Conservation (phyloP, 2,329 filamentous ascomycete species). For the Orbilia ellipsospora region DNA sequence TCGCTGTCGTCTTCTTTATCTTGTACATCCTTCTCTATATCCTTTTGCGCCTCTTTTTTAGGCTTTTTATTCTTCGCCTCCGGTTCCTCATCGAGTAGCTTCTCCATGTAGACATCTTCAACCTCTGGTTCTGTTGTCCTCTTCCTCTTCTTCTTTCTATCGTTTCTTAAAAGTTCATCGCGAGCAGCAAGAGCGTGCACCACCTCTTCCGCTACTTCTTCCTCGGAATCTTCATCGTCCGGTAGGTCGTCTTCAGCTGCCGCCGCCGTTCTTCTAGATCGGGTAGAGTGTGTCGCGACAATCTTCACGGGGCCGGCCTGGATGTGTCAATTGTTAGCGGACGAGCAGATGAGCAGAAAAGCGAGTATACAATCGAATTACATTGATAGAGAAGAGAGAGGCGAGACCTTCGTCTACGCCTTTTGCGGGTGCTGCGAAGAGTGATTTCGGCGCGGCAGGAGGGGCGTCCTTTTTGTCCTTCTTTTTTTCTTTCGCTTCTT, state of each 20-base stretch:
- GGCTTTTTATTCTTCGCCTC: conserved; percentile 61
- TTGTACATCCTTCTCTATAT: conserved; percentile 64
- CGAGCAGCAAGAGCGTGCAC: conserved; percentile 38
- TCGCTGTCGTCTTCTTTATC: conserved; percentile 70
- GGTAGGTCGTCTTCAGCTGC: neutral
- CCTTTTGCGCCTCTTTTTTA: conserved; percentile 60
- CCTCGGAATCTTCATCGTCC: conserved; percentile 17
- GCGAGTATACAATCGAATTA: neutral
- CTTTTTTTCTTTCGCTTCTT: conserved; percentile 25
- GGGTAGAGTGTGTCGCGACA: conserved; percentile 23
- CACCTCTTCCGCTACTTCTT: conserved; percentile 32
- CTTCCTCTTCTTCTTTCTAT: conserved; percentile 58
- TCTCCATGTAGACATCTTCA: conserved; percentile 42
- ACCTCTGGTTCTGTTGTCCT: conserved; percentile 40
- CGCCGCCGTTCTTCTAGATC: neutral
- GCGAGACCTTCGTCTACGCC: conserved; percentile 44
- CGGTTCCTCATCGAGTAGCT: conserved; percentile 68
- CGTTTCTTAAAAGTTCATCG: conserved; percentile 55
- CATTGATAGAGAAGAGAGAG: conserved; percentile 43
- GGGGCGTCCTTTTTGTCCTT: conserved; percentile 34
- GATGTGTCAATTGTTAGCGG: neutral
- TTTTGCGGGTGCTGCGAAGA: conserved; percentile 34
- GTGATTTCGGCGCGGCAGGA: conserved; percentile 17
- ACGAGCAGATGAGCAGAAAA: neutral
- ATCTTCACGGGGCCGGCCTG: conserved; percentile 41